Evolutionary conservation across 257 asterid genomes (phyloP).

Genomic region (Jacaranda mimosifolia): DNA sequence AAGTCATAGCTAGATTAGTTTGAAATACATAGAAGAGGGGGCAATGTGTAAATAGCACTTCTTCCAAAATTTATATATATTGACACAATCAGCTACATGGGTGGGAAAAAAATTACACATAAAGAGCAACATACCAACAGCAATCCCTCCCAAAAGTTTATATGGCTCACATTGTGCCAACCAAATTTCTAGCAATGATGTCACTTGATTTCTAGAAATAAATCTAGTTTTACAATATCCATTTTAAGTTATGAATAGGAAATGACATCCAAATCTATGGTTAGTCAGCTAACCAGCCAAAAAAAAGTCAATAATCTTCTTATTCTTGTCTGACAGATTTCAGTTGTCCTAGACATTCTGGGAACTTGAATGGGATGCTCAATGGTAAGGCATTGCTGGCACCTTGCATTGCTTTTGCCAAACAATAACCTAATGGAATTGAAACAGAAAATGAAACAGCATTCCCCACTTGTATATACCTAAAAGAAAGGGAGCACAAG

Average conservation of each 20-base stretch:
- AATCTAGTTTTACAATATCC: not conserved
- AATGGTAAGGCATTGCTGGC: not conserved
- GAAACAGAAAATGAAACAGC: slow-evolving; percentile 56
- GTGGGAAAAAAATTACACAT: not conserved
- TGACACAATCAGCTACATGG: not conserved
- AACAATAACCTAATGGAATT: slow-evolving; percentile 50
- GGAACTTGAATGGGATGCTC: slow-evolving; percentile 42
- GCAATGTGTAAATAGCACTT: not conserved
- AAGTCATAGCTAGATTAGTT: not conserved
- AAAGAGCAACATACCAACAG: too few relatives aligned
- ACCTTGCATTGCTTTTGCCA: slow-evolving; percentile 47
- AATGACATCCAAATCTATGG: not conserved
- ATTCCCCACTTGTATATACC: slow-evolving; percentile 56
- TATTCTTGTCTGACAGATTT: slow-evolving; percentile 13
- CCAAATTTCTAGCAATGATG: too few relatives aligned
- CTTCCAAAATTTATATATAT: not conserved
- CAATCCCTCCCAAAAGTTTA: too few relatives aligned
- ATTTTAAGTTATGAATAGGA: not conserved
- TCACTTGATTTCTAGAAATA: not conserved
- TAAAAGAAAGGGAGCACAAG: not conserved
- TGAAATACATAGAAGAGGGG: not conserved
- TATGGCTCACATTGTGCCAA: not conserved
- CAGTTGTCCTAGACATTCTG: slow-evolving; percentile 32
- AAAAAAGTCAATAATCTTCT: not conserved
- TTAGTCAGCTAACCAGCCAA: not conserved